Conservation (phyloP, 2,329 filamentous ascomycete species). For the Hypoxylon sp. region DNA sequence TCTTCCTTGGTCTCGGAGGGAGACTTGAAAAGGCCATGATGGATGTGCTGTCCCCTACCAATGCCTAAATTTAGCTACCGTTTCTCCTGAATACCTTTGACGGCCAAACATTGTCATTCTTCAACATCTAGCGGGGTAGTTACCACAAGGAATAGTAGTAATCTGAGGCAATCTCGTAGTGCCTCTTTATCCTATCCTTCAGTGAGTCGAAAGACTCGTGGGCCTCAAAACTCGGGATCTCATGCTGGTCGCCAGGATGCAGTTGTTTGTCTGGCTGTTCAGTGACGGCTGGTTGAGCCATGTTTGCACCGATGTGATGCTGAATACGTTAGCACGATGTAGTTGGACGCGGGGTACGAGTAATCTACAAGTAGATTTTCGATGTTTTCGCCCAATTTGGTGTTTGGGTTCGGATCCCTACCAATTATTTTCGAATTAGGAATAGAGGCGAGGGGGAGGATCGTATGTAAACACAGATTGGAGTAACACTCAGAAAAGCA, state of each 20-base stretch:
- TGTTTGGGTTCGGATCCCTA: neutral
- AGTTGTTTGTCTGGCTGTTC: neutral
- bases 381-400: neutral
- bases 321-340: conserved; percentile 4
- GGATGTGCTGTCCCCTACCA: conserved; percentile 73
- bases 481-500: conserved; percentile 14
- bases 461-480: conserved; percentile 11
- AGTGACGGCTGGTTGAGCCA: conserved; percentile 15
- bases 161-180: conserved; percentile 73
- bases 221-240: conserved; percentile 49
- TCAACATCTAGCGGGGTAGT: neutral
- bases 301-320: conserved; percentile 5
- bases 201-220: conserved; percentile 56
- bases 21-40: conserved; percentile 71
- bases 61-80: conserved; percentile 18
- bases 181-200: conserved; percentile 71
- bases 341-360: neutral
- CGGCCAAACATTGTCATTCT: neutral
- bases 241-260: conserved; percentile 52
- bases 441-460: neutral
- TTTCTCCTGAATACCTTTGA: neutral
- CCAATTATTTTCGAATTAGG: neutral
- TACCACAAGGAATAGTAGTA: conserved; percentile 75
- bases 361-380: neutral
- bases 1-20: conserved; percentile 68